Evolutionary conservation across 441 rosid genomes (phyloP), one percentile per base, ranked within the genome.

Genomic region (Metrosideros polymorpha): DNA sequence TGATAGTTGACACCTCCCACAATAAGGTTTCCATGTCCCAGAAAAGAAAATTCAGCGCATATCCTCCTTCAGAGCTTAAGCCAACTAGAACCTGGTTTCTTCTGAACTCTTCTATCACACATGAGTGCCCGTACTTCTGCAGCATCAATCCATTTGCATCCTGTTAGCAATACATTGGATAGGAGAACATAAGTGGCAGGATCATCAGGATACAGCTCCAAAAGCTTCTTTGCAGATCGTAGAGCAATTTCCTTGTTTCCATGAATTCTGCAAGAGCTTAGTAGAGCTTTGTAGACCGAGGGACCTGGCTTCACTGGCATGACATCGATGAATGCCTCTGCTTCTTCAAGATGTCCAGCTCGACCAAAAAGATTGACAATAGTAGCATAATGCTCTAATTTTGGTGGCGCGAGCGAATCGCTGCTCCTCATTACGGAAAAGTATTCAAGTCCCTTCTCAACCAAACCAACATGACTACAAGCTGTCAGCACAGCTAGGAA

Each of bases 61-160:
- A 18, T 9, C 79, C 79, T 35, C 8, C 5, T 35, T 10, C 84
- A 85, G 91, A 87, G 29, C 83, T 86, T 88, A 84, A 85, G 86
- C 92, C 91, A 89, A 89, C 92, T 90, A 85, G 32, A 89, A 57
- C 91, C 92, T 39, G 89, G 88, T 52, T 83, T 57, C 85, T 90
- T 92, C 85, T 63, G 87, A 82, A 90, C 47, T 77, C 90, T 85
- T 84, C 86, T 88, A n/a, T 89, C 86, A 83, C 25, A 25, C 92
- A 91, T 90, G 56, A 88, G 86, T 5, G 85, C 82, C 77, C 87
- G 85, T 19, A 90, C 55, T 49, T 82, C 87, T 59, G 84, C 86
- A 50, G 89, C 93, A 83, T 86, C 86, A 47, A 83, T 85, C 93
- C 90, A 91, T n/a, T 59, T 85, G 42, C 86, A 82, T n/a, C 42